These are phyloP conservation scores for Leccinum subgranulosum DNA, from an alignment of 768 basidiomycete genomes.

Conservation along the genomic window DNA sequence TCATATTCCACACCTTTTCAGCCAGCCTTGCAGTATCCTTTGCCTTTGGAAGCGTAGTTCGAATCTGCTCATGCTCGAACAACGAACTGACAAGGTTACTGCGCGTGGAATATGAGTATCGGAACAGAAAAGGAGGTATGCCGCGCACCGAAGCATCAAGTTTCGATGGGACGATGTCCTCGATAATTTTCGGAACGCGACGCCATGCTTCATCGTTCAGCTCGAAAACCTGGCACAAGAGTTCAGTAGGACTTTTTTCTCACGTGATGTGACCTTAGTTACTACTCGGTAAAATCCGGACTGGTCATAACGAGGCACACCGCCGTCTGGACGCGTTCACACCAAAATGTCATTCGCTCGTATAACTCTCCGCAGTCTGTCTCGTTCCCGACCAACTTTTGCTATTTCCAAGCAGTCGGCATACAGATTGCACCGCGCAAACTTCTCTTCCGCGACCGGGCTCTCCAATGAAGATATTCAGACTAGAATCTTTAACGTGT, in stretches of 20 bases:
- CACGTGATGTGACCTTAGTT: slow-evolving; percentile 2
- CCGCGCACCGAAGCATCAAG: slow-evolving; percentile 81
- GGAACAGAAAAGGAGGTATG: not conserved
- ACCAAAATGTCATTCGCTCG: slow-evolving; percentile 35
- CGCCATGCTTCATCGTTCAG: slow-evolving; percentile 86
- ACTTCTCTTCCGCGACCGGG: slow-evolving; percentile 28
- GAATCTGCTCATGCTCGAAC: slow-evolving; percentile 92
- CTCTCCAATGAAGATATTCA: slow-evolving; percentile 25
- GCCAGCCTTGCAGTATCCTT: slow-evolving; percentile 88
- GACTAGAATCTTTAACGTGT: slow-evolving; percentile 24
- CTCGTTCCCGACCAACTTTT: slow-evolving; percentile 27
- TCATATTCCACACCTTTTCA: slow-evolving; percentile 64
- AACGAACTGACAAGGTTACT: slow-evolving; percentile 95
- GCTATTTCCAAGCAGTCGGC: slow-evolving; percentile 28
- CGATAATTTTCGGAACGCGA: slow-evolving; percentile 89
- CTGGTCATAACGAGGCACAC: not conserved
- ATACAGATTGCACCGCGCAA: slow-evolving; percentile 29
- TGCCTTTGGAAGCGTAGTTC: slow-evolving; percentile 94
- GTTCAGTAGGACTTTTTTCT: not conserved
- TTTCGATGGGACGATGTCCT: slow-evolving; percentile 89
- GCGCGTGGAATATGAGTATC: slow-evolving; percentile 3
- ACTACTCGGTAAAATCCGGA: slow-evolving; percentile 28
- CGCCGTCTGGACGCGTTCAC: slow-evolving; percentile 17
- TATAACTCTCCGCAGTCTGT: slow-evolving; percentile 30
- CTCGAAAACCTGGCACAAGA: not conserved